Evolutionary conservation across 768 basidiomycete genomes (phyloP).

Genomic region (Termitomyces sp.): DNA sequence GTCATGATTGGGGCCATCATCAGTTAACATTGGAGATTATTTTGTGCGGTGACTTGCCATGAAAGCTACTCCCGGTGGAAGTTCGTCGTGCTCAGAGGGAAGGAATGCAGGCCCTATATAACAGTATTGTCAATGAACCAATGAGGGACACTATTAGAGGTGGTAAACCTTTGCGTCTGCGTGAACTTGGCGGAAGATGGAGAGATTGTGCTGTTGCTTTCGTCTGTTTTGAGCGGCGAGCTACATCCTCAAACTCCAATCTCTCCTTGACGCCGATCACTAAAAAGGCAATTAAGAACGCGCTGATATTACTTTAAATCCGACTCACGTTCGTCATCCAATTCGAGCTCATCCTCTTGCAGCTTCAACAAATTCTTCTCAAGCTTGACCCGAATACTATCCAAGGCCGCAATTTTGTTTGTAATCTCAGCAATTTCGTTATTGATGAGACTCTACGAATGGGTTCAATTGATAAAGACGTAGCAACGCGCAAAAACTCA

Average conservation of each 20-base stretch:
- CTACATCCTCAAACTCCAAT: conserved; percentile 63
- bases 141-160: neutral
- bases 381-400: conserved; percentile 73
- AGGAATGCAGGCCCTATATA: conserved; percentile 86
- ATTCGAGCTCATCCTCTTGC: conserved; percentile 92
- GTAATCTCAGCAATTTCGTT: conserved; percentile 88
- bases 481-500: conserved; percentile 32
- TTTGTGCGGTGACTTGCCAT: conserved; percentile 57
- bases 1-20: conserved; percentile 1
- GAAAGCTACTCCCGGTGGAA: conserved; percentile 93
- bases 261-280: conserved; percentile 90
- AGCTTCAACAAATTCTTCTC: conserved; percentile 81
- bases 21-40: conserved; percentile 5
- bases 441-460: conserved; percentile 70
- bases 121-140: neutral
- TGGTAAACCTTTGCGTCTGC: conserved; percentile 60
- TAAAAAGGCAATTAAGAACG: conserved; percentile 27
- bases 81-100: conserved; percentile 94
- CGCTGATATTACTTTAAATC: neutral
- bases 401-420: conserved; percentile 83
- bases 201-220: conserved; percentile 33
- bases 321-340: conserved; percentile 90
- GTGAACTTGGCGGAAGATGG: conserved; percentile 55
- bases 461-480: neutral
- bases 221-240: conserved; percentile 23